These are phyloP conservation scores for Tagetes erecta DNA, from an alignment of 129 eudicot genomes.

Conservation along the genomic window DNA sequence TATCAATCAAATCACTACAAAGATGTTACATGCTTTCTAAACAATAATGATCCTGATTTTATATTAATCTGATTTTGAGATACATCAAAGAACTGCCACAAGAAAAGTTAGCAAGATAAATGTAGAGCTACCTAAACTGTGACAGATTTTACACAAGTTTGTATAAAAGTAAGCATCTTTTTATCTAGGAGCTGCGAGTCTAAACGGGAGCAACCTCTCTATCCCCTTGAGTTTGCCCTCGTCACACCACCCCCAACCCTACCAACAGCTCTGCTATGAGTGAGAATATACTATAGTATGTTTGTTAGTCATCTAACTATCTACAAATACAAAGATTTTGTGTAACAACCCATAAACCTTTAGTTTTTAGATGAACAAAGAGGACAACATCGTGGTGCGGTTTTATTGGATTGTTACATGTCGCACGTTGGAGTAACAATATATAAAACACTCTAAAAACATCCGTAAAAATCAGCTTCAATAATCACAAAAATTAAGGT, in stretches of 20 bases:
- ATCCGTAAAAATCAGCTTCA: not conserved
- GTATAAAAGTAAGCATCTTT: too few species aligned
- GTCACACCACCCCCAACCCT: too few species aligned
- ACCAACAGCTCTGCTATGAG: too few species aligned
- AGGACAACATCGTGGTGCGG: too few species aligned
- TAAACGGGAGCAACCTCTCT: too few species aligned
- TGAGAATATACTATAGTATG: too few species aligned
- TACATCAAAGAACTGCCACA: not conserved
- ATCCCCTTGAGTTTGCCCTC: too few species aligned
- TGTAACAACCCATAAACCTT: too few species aligned
- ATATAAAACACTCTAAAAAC: not conserved
- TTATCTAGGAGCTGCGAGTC: too few species aligned
- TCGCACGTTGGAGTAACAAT: not conserved
- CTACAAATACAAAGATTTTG: not conserved
- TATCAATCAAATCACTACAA: constrained; percentile 9
- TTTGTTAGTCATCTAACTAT: not conserved
- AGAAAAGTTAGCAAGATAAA: not conserved
- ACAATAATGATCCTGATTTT: not conserved
- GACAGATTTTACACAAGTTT: not conserved
- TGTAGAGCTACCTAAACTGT: not conserved
- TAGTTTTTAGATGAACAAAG: too few species aligned
- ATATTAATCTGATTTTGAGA: not conserved
- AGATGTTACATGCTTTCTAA: constrained; percentile 3
- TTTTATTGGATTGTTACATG: too few species aligned
- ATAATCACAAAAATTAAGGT: not conserved